Percentiles rank a stretch among this genome's conserved stretches.
Evolutionary conservation across 345 rosid genomes (phyloP).

Genomic region (Acer saccharum): DNA sequence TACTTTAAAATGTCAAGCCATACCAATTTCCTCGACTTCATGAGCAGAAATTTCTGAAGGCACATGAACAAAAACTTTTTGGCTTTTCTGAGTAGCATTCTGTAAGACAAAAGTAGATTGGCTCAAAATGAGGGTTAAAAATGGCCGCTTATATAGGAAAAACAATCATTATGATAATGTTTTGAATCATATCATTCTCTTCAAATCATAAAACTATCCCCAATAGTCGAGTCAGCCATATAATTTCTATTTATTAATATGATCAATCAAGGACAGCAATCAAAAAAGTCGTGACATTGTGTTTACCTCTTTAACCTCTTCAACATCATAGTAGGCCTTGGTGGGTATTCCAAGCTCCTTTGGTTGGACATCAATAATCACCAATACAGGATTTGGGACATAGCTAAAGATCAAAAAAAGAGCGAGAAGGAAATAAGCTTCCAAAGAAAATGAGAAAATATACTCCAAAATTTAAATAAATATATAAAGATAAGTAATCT

Average conservation of each 20-base stretch:
- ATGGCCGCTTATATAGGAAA: neutral
- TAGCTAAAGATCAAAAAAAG: slow-evolving; percentile 49
- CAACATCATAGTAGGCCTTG: slow-evolving; percentile 82
- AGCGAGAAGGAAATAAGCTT: neutral
- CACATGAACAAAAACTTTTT: slow-evolving; percentile 77
- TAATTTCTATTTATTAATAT: neutral
- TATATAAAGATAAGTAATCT: slow-evolving; percentile 14
- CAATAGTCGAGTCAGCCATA: neutral
- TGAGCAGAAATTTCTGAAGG: slow-evolving; percentile 86
- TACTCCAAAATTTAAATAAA: slow-evolving; percentile 3
- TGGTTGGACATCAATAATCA: slow-evolving; percentile 92
- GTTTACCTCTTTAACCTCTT: slow-evolving; percentile 76
- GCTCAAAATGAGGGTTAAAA: neutral
- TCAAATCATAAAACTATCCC: slow-evolving; percentile 2
- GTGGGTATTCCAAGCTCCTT: slow-evolving; percentile 89
- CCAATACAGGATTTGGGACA: slow-evolving; percentile 85
- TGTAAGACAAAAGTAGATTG: slow-evolving; percentile 23
- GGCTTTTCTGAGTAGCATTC: slow-evolving; percentile 96
- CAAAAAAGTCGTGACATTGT: neutral
- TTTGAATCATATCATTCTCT: neutral
- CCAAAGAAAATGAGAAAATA: neutral
- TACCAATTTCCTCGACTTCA: slow-evolving; percentile 90
- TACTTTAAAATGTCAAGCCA: slow-evolving; percentile 6
- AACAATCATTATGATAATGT: neutral
- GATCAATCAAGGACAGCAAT: neutral